A percentile compares a stretch with the other conserved stretches of the same genome.
These are phyloP conservation scores for Limtongia smithiae DNA, from an alignment of 805 yeast species.

Conservation along the genomic window DNA sequence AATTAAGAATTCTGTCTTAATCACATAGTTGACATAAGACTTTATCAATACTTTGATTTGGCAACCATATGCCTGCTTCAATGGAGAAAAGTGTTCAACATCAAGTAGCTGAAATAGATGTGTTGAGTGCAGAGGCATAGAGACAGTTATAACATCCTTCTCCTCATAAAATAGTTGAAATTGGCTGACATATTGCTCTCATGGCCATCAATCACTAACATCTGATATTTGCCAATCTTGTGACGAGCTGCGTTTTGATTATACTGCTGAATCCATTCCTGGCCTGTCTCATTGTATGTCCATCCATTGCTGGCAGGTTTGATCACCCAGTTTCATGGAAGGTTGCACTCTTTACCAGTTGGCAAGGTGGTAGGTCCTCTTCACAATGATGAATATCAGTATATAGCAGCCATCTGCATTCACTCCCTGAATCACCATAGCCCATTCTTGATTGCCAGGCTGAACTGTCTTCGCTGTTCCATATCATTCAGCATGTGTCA, in stretches of 20 bases:
- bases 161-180: constrained; percentile 2
- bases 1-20: no score
- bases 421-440: constrained; percentile 13
- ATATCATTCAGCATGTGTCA: not conserved
- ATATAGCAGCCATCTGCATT: constrained; percentile 11
- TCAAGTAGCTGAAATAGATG: constrained; percentile 11
- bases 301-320: constrained; percentile 11
- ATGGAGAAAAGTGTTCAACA: constrained; percentile 12
- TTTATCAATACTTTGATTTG: constrained; percentile 4
- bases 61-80: constrained; percentile 9
- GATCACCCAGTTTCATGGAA: constrained; percentile 6
- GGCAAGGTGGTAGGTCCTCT: not conserved
- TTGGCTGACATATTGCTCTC: constrained; percentile 8
- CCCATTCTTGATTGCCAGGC: constrained; percentile 11
- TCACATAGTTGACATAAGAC: not conserved
- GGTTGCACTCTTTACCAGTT: constrained; percentile 8
- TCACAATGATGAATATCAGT: constrained; percentile 10
- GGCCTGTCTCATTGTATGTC: constrained; percentile 2
- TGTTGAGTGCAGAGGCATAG: constrained; percentile 19
- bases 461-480: no score
- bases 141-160: constrained; percentile 7
- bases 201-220: constrained; percentile 12
- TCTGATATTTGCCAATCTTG: constrained; percentile 8
- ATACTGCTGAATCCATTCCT: constrained; percentile 8
- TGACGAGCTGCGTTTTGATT: constrained; percentile 6